Evolutionary conservation across 2,329 filamentous ascomycete genomes (phyloP).

Genomic region (Aspergillus sp.): DNA sequence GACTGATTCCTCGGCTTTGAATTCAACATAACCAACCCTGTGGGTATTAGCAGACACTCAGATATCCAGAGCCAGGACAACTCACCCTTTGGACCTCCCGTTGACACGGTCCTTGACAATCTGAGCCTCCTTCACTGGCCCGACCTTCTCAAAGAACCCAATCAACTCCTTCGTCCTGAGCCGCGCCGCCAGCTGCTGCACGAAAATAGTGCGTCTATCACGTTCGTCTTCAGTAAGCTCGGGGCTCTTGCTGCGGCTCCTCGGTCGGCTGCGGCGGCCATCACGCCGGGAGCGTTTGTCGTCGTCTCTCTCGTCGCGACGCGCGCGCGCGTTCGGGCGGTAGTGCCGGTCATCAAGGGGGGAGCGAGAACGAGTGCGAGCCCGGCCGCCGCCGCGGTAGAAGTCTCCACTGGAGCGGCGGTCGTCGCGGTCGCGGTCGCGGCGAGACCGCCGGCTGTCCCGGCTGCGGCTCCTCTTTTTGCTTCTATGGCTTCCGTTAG

Average conservation of each 20-base stretch:
- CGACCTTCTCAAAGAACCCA: constrained; percentile 90
- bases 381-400: constrained; percentile 56
- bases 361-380: constrained; percentile 63
- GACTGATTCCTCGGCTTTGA: constrained; percentile 91
- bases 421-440: constrained; percentile 52
- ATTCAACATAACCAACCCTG: constrained; percentile 98
- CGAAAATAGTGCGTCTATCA: constrained; percentile 93
- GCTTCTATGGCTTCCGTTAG: constrained; percentile 63
- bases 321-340: constrained; percentile 40
- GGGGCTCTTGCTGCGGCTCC: constrained; percentile 42
- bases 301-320: constrained; percentile 41
- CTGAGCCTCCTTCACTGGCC: constrained; percentile 90
- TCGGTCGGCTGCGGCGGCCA: constrained; percentile 36
- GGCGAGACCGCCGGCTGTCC: constrained; percentile 64
- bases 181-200: constrained; percentile 93
- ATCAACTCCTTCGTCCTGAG: constrained; percentile 87
- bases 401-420: constrained; percentile 56
- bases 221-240: constrained; percentile 89
- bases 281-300: constrained; percentile 43
- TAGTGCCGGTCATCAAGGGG: constrained; percentile 53
- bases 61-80: constrained; percentile 1
- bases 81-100: constrained; percentile 92
- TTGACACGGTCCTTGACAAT: constrained; percentile 98
- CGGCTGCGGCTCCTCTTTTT: constrained; percentile 70
- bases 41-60: constrained; percentile 7